Conservation (phyloP, 2,329 filamentous ascomycete genomes). For the Annulohypoxylon truncatum region DNA sequence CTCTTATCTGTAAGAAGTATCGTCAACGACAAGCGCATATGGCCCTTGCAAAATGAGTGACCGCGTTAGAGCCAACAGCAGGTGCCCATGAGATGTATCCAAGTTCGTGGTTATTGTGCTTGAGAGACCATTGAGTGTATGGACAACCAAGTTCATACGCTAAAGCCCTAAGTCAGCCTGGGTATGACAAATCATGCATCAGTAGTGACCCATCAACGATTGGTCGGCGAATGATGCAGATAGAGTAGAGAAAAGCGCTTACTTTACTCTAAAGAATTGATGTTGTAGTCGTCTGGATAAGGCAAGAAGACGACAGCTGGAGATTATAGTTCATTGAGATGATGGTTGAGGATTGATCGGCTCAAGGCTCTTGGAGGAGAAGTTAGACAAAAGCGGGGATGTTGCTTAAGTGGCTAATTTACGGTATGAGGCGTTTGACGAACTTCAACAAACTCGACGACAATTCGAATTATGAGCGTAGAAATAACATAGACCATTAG, state of each 20-base stretch:
- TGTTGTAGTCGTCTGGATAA: background rate
- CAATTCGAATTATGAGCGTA: background rate
- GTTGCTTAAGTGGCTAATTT: background rate
- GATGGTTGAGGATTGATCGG: background rate
- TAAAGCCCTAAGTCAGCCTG: background rate
- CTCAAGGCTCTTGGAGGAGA: too few relatives aligned
- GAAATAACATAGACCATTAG: background rate
- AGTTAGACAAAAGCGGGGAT: background rate
- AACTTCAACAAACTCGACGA: background rate
- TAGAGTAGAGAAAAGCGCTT: background rate
- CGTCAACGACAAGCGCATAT: constrained; percentile 17
- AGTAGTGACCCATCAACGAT: background rate
- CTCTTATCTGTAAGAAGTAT: constrained; percentile 34
- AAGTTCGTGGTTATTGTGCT: background rate
- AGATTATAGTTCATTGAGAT: background rate
- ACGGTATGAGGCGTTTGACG: background rate
- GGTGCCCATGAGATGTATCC: background rate
- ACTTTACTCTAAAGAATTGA: background rate
- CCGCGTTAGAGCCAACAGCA: background rate
- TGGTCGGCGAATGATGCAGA: background rate
- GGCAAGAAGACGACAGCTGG: background rate
- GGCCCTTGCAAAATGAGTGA: background rate
- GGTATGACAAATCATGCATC: background rate
- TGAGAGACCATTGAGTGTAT: background rate
- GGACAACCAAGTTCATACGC: background rate